These are phyloP conservation scores for Fusarium denticulatum DNA, from an alignment of 2,329 filamentous ascomycete species.

Conservation along the genomic window DNA sequence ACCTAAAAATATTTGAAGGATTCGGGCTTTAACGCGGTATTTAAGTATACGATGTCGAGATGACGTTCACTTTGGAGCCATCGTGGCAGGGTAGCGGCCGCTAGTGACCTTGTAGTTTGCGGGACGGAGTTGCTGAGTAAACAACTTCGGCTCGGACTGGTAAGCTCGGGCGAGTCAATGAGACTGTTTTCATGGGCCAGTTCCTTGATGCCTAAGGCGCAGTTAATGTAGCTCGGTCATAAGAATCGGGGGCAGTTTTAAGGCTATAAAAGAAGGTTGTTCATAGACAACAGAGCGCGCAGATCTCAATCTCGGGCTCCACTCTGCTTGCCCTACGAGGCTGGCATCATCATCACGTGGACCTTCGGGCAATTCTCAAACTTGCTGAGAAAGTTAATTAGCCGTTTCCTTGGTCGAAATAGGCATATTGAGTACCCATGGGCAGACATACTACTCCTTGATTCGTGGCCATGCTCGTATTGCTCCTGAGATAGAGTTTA, in stretches of 20 bases:
- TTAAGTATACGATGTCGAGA: neutral
- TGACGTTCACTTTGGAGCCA: neutral
- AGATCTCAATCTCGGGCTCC: neutral
- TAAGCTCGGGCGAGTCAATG: too few species aligned
- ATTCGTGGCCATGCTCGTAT: neutral
- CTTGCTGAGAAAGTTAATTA: fast-evolving
- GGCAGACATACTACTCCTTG: fast-evolving
- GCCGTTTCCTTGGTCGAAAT: fast-evolving
- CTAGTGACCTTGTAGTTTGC: neutral
- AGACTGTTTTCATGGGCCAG: too few species aligned
- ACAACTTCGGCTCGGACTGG: neutral
- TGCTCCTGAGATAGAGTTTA: neutral
- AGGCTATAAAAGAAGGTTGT: neutral
- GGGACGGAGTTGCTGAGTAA: neutral
- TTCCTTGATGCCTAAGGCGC: too few species aligned
- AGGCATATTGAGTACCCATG: fast-evolving
- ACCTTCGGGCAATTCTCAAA: neutral
- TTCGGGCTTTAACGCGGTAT: neutral
- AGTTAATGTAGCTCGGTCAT: too few species aligned
- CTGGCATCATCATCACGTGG: neutral
- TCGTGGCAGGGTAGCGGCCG: neutral
- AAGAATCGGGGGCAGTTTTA: too few species aligned
- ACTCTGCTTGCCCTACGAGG: neutral
- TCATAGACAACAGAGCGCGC: neutral
- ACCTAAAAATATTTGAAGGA: neutral